Base-by-base conservation (phyloP, 148 eudicot species). In the Vaccinium darrowii region DNA sequence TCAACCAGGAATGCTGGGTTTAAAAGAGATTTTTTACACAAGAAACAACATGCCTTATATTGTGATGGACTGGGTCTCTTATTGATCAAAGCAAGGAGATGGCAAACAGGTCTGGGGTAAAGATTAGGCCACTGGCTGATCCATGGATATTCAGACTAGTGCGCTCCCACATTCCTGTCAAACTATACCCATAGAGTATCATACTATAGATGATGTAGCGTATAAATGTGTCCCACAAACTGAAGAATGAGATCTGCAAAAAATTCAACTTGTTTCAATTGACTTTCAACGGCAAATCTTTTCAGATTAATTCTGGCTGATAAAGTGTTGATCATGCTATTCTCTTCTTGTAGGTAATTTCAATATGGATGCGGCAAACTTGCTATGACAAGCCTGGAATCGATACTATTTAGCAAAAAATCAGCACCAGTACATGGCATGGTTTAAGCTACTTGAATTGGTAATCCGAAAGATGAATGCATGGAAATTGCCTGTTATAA, bases 301-400 rank as follows among this genome's bases (percentile, higher is more conserved):
- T 25, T 52, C 58, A 0, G 80, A 13, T 33, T 43, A 8, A 76
- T 14, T 78, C 39, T 78, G 81, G 63, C 81, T 25, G 43, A 58
- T 53, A 30, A 79, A 79, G 14, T 54, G 13, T 79, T 23, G 36
- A 54, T 54, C 67, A 19, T 58, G 60, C 21, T 78, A 5, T 23
- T 52, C 39, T 54, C 25, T 56, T 79, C 49, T 79, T 79, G 81
- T 23, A 53, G 65, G 8, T 56, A 11, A 56, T 30, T 14, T 33
- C 81, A 79, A 54, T 79, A 30, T 69, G 79, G 82, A 78, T 51
- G 76, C 69, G 53, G 81, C 54, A 75, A 56, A 52, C 16, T 78
- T 33, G 36, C 49, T 30, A 47, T 67, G 67, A 25, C 27, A 79
- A 30, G 10, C 57, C 27, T 79, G 54, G 82, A 62, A 73, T 67